A percentile compares a stretch with the other conserved stretches of the same genome.
phyloP scores from a whole-genome alignment of 805 yeast genomes.

The Yamadazyma akitaensis region DNA sequence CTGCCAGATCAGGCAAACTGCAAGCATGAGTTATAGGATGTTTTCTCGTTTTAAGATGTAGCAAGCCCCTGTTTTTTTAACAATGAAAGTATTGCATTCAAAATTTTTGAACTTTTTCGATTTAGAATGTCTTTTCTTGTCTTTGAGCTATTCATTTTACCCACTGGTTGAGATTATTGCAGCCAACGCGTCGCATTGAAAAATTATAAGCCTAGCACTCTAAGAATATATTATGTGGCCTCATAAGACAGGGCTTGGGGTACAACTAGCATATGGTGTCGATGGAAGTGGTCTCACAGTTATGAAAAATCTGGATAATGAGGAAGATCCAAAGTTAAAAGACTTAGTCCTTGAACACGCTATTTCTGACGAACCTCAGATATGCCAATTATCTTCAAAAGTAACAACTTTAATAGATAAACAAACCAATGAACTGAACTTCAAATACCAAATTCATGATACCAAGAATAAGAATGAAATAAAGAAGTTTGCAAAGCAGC shows the following conservation, averaged over 20 bases:
- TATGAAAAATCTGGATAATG: neutral
- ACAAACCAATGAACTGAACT: constrained; percentile 5
- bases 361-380: constrained; percentile 10
- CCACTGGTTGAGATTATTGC: neutral
- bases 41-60: too few relatives aligned
- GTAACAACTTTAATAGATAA: neutral
- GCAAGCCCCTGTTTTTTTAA: neutral
- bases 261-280: constrained; percentile 42
- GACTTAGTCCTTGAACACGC: constrained; percentile 17
- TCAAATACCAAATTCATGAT: constrained; percentile 2
- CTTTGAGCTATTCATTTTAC: neutral
- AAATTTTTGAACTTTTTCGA: too few relatives aligned
- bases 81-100: too few relatives aligned
- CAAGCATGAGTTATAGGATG: neutral
- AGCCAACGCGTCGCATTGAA: neutral
- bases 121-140: too few relatives aligned
- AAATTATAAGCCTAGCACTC: neutral
- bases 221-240: constrained; percentile 32
- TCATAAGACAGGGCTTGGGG: constrained; percentile 33
- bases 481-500: neutral
- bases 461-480: neutral
- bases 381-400: neutral
- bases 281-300: constrained; percentile 29
- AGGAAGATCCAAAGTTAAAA: neutral
- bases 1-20: neutral